These are phyloP conservation scores for Miscanthus lutarioriparius DNA, from an alignment of 176 grass and related monocot genomes.

Conservation along the genomic window DNA sequence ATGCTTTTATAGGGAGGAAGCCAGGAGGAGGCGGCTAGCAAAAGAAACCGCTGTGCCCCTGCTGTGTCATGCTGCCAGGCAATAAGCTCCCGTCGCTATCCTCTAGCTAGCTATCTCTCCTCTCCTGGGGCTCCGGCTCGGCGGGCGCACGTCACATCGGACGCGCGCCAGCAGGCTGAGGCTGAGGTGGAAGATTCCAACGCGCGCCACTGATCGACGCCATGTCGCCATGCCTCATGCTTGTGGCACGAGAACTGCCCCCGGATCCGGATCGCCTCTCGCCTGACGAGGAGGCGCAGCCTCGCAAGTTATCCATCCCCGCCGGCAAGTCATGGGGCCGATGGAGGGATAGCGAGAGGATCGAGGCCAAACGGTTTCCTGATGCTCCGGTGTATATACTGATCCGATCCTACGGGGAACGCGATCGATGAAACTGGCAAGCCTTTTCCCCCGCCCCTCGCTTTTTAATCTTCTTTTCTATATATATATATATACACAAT, in stretches of 20 bases:
- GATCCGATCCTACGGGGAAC: background rate
- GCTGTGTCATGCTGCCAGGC: background rate
- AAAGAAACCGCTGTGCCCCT: background rate
- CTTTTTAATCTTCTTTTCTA: background rate
- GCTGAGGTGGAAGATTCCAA: conserved; percentile 49
- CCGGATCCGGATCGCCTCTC: background rate
- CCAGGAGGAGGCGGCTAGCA: background rate
- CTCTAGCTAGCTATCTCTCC: too few species aligned
- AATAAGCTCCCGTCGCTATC: background rate
- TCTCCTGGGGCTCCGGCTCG: background rate
- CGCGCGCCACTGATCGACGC: background rate
- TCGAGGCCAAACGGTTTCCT: background rate
- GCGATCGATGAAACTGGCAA: background rate
- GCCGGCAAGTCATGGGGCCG: conserved; percentile 3
- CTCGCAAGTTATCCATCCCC: conserved; percentile 31
- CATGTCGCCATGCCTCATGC: conserved; percentile 15
- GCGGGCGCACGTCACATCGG: background rate
- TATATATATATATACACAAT: too few species aligned
- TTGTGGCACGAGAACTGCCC: conserved; percentile 31
- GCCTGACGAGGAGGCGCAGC: conserved; percentile 25
- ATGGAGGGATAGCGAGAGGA: background rate
- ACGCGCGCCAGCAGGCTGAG: background rate
- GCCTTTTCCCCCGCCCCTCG: background rate
- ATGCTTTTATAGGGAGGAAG: conserved; percentile 25
- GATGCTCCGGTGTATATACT: background rate